Conservation (phyloP, 192 early-diverging fungal species). For the Coemansia sp. region DNA sequence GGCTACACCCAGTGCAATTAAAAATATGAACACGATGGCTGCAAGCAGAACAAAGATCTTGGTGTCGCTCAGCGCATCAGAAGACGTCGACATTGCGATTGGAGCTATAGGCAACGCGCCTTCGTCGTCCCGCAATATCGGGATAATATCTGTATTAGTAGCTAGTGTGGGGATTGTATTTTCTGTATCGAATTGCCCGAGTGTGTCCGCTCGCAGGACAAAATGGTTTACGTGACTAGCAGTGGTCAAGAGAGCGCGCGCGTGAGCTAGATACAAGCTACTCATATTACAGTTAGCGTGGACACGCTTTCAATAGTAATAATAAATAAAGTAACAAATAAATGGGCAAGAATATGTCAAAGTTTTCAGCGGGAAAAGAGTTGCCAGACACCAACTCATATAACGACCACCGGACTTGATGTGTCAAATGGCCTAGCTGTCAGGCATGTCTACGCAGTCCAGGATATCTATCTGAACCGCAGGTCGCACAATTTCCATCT, state of each 20-base stretch:
- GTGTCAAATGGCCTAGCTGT: not conserved
- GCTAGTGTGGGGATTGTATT: not conserved
- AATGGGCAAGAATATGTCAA: not conserved
- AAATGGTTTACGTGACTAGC: not conserved
- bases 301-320: not conserved
- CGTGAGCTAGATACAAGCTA: not conserved
- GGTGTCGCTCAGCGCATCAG: conserved; percentile 55
- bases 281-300: not conserved
- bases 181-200: not conserved
- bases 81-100: conserved; percentile 12
- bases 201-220: not conserved
- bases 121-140: conserved; percentile 8
- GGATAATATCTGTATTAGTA: not conserved
- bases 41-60: conserved; percentile 57
- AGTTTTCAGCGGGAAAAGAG: not conserved
- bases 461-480: not conserved
- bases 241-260: not conserved
- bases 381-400: not conserved
- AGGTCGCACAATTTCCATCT: not conserved
- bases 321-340: not conserved
- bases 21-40: conserved; percentile 53
- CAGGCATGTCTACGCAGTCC: not conserved
- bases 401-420: not conserved
- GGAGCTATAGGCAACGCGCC: conserved; percentile 14
- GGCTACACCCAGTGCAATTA: conserved; percentile 54